Base-by-base conservation (phyloP, 1,284 basidiomycete species). In the Prillingera fragicola region DNA sequence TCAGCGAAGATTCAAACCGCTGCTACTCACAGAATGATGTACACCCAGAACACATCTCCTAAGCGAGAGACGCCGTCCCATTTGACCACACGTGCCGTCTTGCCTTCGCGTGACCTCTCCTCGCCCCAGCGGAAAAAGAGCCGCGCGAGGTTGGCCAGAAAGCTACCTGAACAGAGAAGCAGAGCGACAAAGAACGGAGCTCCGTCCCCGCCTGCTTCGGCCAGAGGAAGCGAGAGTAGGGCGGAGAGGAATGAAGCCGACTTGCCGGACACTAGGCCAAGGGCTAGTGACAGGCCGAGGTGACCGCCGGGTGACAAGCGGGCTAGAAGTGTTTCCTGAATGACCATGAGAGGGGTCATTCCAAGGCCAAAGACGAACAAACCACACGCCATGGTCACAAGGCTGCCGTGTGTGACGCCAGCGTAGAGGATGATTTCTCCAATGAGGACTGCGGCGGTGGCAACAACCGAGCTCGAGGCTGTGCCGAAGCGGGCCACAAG, bases 41-140 rank as follows among this genome's bases (percentile, higher is more conserved):
- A 85, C 76, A 81, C 77, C 84, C 84, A 87, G 59, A 87, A 87
- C 9, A 84, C 75, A 59, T 87, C 85, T 7, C 84, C 85, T 5
- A 87, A 73, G 49, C 78, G 38, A 25, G 40, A 41, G 9, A 58
- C 34, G 22, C 60, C 54, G n/a, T 58, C 43, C 48, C 52, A 56
- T 33, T 47, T 49, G 39, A 60, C 52, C 27, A 48, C 34, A 14
- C 52, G 38, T 27, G 50, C 23, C 77, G 61, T 49, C 38, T 74
- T 28, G 67, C 69, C 8, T 78, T 80, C 60, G 71, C 54, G 83
- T 81, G 8, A 77, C 72, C n/a, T 78, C 76, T 62, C 85, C 80
- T 23, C 82, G 67, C 66, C 81, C 79, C 31, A 80, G 75, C 35
- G 79, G 78, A 25, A 80, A 70, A 25, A 83, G 32, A 86, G 75